Evolutionary conservation across 495 filamentous ascomycete genomes (phyloP), one percentile per base, ranked within the genome.

Genomic region (Penicillium parvum): DNA sequence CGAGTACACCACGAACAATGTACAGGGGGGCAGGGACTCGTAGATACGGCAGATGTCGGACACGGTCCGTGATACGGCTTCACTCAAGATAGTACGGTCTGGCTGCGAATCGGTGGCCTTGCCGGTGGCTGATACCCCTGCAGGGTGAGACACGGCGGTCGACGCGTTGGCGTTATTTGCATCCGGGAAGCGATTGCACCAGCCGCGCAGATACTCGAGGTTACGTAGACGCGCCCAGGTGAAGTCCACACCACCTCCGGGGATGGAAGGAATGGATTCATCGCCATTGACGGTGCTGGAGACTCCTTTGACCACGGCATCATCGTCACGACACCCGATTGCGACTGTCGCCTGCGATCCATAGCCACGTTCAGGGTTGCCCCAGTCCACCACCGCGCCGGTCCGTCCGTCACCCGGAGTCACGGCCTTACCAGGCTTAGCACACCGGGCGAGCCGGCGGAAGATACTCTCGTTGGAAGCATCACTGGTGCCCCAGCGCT

Each of bases 381-480:
- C 90, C 80, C 88, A 94, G 63, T 98, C 92, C 9, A 97, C 73
- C 12, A 91, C 82, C 0, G 90, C 91, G 45, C 86, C 86, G 2
- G 71, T 84, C 40, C 84, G 84, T 33, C 78, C 63, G 4, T 72
- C 64, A 6, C 64, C 57, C 3, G 73, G 71, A 1, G 55, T 49
- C n/a, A 62, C 44, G 5, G 50, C 50, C 16, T 75, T 75, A 0
- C 72, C 75, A 3, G 75, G 70, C 26, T 79, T 77, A 16, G 66
- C 72, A 6, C 75, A 65, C 3, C 90, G 75, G 0, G 68, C 73
- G 4, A 98, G 70, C 2, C 94, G 79, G 50, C 82, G 87, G 73
- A 96, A 97, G 26, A 98, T 83, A 40, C 84, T 85, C 58, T 98
- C 92, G 15, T 77, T 79, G 28, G 76, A 81, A 4, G 76, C 69